phyloP scores from a whole-genome alignment of 2,329 filamentous ascomycete species.

The Cadophora gregata region DNA sequence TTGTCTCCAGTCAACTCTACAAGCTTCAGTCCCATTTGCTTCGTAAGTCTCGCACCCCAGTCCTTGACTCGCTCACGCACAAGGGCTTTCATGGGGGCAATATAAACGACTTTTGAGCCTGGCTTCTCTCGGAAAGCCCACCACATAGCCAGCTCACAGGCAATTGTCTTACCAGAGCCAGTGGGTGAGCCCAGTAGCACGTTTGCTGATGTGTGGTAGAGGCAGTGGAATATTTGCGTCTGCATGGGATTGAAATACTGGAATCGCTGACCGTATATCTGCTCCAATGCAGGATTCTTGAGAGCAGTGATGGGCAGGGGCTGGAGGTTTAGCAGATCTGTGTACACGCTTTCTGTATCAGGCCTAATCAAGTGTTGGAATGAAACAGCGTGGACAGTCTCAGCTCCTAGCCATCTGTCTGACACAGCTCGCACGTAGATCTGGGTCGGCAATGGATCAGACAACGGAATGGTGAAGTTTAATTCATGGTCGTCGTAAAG shows the following conservation, averaged over 20 bases:
- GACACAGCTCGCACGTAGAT: constrained; percentile 96
- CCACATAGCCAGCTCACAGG: constrained; percentile 98
- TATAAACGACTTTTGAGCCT: constrained; percentile 97
- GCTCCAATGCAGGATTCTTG: constrained; percentile 85
- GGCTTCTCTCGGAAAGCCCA: constrained; percentile 96
- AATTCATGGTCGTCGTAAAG: constrained; percentile 96
- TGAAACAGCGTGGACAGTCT: constrained; percentile 92
- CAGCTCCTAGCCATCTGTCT: constrained; percentile 94
- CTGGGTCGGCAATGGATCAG: constrained; percentile 91
- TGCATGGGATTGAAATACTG: constrained; percentile 99
- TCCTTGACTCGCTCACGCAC: constrained; percentile 96
- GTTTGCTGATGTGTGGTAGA: constrained; percentile 92
- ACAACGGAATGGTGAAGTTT: constrained; percentile 94
- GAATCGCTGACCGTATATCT: constrained; percentile 87
- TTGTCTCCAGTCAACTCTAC: constrained; percentile 98
- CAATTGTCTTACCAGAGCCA: constrained; percentile 96
- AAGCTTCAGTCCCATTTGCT: constrained; percentile 83
- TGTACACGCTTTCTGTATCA: constrained; percentile 97
- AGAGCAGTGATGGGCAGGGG: constrained; percentile 86
- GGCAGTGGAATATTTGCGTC: constrained; percentile 95
- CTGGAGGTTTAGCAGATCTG: constrained; percentile 89
- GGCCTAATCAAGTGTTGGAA: constrained; percentile 98
- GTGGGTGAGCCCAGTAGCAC: constrained; percentile 95
- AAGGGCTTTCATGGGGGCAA: constrained; percentile 98
- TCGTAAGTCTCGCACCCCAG: constrained; percentile 83